Evolutionary conservation across 2,329 filamentous ascomycete genomes (phyloP).

Genomic region (Metarhizium guizhouense): DNA sequence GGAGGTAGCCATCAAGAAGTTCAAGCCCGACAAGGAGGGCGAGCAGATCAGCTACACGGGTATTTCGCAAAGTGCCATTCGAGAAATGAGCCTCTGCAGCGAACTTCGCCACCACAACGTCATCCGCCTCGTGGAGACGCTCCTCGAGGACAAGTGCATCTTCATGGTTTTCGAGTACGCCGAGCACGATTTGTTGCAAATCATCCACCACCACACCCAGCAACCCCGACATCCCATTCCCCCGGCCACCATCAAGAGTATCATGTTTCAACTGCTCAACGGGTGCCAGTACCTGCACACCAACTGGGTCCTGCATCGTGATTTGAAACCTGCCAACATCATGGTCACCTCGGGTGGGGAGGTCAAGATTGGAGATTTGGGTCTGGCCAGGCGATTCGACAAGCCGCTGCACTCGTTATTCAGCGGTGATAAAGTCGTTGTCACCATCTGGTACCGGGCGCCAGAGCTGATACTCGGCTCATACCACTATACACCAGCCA

Average conservation of each 20-base stretch:
- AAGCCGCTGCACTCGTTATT: conserved; percentile 90
- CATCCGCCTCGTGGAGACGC: conserved; percentile 86
- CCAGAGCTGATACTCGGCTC: conserved; percentile 87
- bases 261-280: conserved; percentile 92
- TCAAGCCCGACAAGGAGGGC: conserved; percentile 98
- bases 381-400: conserved; percentile 84
- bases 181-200: conserved; percentile 93
- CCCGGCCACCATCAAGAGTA: conserved; percentile 79
- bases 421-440: conserved; percentile 92
- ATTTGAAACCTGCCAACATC: conserved; percentile 96
- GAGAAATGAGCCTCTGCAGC: conserved; percentile 94
- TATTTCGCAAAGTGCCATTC: conserved; percentile 92
- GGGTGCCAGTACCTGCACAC: conserved; percentile 90
- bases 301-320: conserved; percentile 95
- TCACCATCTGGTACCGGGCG: conserved; percentile 98
- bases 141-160: conserved; percentile 96
- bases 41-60: conserved; percentile 92
- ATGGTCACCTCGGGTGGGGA: conserved; percentile 89
- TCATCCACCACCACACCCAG: conserved; percentile 95
- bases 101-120: conserved; percentile 85
- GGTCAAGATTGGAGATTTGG: conserved; percentile 91
- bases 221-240: conserved; percentile 83
- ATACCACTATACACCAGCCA: conserved; percentile 92
- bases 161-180: conserved; percentile 99
- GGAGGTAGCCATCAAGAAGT: conserved; percentile 98